Evolutionary conservation across 495 filamentous ascomycete species (phyloP), one percentile per base, ranked within the genome.

Genomic region (Cercophora scortea): DNA sequence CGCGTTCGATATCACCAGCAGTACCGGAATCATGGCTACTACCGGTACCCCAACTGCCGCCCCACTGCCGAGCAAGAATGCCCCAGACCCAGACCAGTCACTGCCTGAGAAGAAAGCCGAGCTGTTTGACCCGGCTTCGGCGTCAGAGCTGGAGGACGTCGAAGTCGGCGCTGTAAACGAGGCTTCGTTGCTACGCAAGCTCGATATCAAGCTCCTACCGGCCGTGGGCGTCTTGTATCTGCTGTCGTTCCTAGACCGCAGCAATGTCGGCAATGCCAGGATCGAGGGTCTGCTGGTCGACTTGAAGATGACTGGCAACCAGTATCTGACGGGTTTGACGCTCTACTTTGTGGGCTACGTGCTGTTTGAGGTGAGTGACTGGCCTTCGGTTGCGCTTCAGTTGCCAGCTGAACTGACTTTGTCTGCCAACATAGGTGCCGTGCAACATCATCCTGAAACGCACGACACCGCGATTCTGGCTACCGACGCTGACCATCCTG

Each of bases 261-360:
- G 82, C 64, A 90, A 89, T 71, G 83, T 73, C 40, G 75, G 75
- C 44, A 79, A 79, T 52, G 77, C 76, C 0, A 65, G 66, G 16
- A 69, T 79, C 44, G 85, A 89, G 61, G 86, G 86, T 18, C 72
- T 91, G 44, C 68, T 79, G 0, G 69, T 55, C 25, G 84, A 87
- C 57, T 59, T 89, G 19, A 58, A 81, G 42, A 88, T 89, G 74
- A 82, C 80, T 38, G 85, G 83, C 3, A 79, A 88, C 55, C 81
- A 88, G 55, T 89, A 89, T 52, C 72, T 89, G 0, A 84, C 81
- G 4, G 80, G 84, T 0, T 65, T 89, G 36, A 89, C 86, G 0
- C 63, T 90, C 0, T 89, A 87, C 62, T 90, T 89, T 63, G 71
- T 89, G 45, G 86, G 85, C 43, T 91, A 91, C 62, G 83, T 88